A percentile compares a stretch with the other conserved stretches of the same genome.
Evolutionary conservation across 768 basidiomycete species (phyloP).

Genomic region (Cytidiella melzeri): DNA sequence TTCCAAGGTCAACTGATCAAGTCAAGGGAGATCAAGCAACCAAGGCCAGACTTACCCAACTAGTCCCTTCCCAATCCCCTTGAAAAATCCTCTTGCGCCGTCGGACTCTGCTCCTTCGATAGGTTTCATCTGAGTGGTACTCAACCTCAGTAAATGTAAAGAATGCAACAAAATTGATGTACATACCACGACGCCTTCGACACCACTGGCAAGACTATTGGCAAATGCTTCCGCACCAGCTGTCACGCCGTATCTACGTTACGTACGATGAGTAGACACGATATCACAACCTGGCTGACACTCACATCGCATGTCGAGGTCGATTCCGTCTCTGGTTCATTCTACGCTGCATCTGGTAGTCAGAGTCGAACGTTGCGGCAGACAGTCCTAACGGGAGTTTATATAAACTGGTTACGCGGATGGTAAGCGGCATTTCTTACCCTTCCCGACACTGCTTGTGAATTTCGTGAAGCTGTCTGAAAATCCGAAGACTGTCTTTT

Average conservation of each 20-base stretch:
- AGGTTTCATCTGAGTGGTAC: slow-evolving; percentile 93
- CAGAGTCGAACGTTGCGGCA: slow-evolving; percentile 93
- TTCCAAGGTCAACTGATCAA: slow-evolving; percentile 4
- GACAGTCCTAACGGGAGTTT: slow-evolving; percentile 60
- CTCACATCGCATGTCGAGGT: slow-evolving; percentile 89
- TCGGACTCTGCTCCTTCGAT: slow-evolving; percentile 94
- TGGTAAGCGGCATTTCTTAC: slow-evolving; percentile 31
- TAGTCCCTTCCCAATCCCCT: slow-evolving; percentile 93
- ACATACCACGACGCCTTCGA: slow-evolving; percentile 88
- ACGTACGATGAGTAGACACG: neutral
- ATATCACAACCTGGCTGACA: neutral
- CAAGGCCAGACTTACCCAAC: slow-evolving; percentile 60
- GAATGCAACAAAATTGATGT: too few species aligned
- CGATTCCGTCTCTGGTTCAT: slow-evolving; percentile 89
- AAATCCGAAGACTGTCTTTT: slow-evolving; percentile 96
- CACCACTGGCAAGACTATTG: slow-evolving; percentile 88
- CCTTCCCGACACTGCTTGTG: slow-evolving; percentile 96
- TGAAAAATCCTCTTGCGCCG: slow-evolving; percentile 95
- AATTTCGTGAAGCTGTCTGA: slow-evolving; percentile 98
- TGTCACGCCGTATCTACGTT: slow-evolving; percentile 81
- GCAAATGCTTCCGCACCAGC: slow-evolving; percentile 94
- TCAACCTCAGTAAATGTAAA: too few species aligned
- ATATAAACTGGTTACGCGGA: slow-evolving; percentile 2
- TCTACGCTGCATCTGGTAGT: slow-evolving; percentile 86
- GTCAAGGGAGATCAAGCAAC: neutral